These are phyloP conservation scores for Thelephora ganbajun DNA, from an alignment of 768 basidiomycete genomes.

Conservation along the genomic window DNA sequence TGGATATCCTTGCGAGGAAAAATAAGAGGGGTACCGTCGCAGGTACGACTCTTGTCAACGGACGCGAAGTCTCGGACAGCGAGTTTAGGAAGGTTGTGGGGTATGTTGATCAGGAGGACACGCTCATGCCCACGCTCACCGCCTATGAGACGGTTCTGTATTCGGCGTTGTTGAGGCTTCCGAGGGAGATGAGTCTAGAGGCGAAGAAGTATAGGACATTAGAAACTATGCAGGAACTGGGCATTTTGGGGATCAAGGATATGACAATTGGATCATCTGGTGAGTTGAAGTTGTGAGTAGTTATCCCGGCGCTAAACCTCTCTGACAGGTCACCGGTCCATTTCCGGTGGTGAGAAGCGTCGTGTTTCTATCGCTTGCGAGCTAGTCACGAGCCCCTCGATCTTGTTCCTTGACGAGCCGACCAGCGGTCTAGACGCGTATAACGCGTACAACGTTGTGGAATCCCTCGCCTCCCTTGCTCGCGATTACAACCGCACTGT, in stretches of 20 bases:
- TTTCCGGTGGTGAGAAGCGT: conserved; percentile 96
- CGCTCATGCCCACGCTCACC: conserved; percentile 90
- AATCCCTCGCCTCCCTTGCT: conserved; percentile 75
- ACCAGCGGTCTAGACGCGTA: conserved; percentile 92
- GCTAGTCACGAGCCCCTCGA: conserved; percentile 91
- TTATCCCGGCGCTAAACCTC: background rate
- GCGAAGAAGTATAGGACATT: conserved; percentile 92
- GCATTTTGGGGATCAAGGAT: conserved; percentile 84
- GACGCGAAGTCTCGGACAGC: conserved; percentile 54
- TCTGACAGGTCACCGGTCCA: conserved; percentile 63
- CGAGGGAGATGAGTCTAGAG: conserved; percentile 87
- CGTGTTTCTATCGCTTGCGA: conserved; percentile 97
- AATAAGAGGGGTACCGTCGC: conserved; percentile 65
- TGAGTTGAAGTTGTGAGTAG: conserved; percentile 18
- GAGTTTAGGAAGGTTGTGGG: conserved; percentile 82
- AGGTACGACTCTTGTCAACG: conserved; percentile 77
- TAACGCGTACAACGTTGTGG: conserved; percentile 92
- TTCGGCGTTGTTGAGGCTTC: conserved; percentile 79
- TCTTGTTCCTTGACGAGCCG: conserved; percentile 93
- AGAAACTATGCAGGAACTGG: conserved; percentile 94
- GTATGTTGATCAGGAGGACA: conserved; percentile 98
- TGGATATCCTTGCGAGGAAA: conserved; percentile 91
- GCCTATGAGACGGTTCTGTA: conserved; percentile 97
- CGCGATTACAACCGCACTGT: conserved; percentile 87
- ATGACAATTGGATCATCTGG: conserved; percentile 82